Evolutionary conservation across 495 filamentous ascomycete genomes (phyloP).

Genomic region (Saxispiralis lemnorum): DNA sequence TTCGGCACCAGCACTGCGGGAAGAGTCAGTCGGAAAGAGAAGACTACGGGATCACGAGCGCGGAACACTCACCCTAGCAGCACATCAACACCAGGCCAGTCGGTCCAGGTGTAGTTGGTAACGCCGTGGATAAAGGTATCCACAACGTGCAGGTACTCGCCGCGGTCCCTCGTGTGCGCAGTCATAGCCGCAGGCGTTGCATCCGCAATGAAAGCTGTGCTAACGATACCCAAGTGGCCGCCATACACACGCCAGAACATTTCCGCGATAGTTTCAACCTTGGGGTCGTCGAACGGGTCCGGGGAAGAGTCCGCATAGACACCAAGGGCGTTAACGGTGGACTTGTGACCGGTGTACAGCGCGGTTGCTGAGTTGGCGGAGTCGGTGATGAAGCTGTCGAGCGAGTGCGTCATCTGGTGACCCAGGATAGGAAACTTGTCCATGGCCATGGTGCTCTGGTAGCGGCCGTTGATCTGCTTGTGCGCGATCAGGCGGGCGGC

Average conservation of each 20-base stretch:
- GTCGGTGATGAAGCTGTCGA: constrained; percentile 58
- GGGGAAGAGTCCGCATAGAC: constrained; percentile 54
- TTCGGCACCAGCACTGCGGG: constrained; percentile 41
- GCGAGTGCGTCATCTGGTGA: constrained; percentile 39
- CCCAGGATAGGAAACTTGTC: constrained; percentile 52
- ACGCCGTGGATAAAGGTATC: constrained; percentile 27
- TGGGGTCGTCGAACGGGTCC: constrained; percentile 52
- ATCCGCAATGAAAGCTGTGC: constrained; percentile 53
- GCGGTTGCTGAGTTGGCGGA: constrained; percentile 60
- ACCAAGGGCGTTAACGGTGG: constrained; percentile 51
- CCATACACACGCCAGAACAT: constrained; percentile 45
- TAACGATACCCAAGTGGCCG: constrained; percentile 39
- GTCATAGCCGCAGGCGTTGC: constrained; percentile 53
- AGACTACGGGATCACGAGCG: background rate
- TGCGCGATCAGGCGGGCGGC: constrained; percentile 58
- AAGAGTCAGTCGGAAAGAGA: background rate
- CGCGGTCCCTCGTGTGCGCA: constrained; percentile 45
- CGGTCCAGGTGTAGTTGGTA: constrained; percentile 48
- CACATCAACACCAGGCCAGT: constrained; percentile 48
- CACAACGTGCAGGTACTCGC: constrained; percentile 44
- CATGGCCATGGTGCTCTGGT: constrained; percentile 45
- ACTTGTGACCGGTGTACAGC: constrained; percentile 59
- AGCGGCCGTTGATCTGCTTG: constrained; percentile 57
- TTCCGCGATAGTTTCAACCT: constrained; percentile 61
- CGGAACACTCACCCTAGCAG: constrained; percentile 35